Conservation (phyloP, 768 basidiomycete genomes). For the Tulasnella sp. region DNA sequence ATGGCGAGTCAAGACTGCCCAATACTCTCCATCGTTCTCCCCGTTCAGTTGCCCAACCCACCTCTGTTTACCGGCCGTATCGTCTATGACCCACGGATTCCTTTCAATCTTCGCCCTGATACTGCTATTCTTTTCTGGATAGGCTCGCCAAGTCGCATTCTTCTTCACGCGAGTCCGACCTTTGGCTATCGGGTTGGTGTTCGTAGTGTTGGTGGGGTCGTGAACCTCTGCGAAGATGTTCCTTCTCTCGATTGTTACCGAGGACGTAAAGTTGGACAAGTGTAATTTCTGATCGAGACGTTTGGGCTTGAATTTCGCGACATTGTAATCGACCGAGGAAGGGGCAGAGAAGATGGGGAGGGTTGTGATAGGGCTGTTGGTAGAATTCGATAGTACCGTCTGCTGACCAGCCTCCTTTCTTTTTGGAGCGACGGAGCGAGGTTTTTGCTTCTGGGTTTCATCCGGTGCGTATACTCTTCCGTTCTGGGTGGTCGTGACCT, state of each 20-base stretch:
- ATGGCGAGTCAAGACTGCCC: not conserved
- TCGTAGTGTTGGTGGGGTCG: not conserved
- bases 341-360: not conserved
- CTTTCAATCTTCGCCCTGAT: not conserved
- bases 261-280: not conserved
- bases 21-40: not conserved
- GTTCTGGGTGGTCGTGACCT: not conserved
- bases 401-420: not conserved
- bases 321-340: not conserved
- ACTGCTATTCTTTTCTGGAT: not conserved
- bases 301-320: not conserved
- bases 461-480: not conserved
- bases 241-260: not conserved
- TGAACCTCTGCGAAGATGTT: not conserved
- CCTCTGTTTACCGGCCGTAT: not conserved
- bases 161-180: not conserved
- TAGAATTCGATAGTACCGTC: not conserved
- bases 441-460: not conserved
- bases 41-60: not conserved
- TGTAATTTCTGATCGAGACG: not conserved
- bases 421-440: not conserved
- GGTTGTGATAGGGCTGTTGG: not conserved
- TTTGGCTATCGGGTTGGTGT: not conserved
- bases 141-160: slow-evolving; percentile 3
- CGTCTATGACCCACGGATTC: not conserved